Evolutionary conservation across 202 grass and related monocot species (phyloP), one percentile per base, ranked within the genome.

Genomic region (Carex arenaria): DNA sequence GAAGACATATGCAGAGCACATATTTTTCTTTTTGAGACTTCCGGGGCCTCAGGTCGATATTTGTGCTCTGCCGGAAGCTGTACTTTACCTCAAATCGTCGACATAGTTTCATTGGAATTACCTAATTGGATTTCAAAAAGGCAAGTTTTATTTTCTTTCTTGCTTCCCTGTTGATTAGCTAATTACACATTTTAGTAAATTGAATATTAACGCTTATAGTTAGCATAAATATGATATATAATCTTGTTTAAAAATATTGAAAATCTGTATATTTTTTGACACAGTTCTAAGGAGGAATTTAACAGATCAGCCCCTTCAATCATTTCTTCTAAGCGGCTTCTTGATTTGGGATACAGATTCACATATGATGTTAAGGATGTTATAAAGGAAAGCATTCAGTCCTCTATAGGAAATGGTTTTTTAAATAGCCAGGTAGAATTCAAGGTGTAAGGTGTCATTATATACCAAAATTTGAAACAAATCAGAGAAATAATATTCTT

Each of bases 1-100:
- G 88, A 97, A 85, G 94, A 97, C 80, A 85, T 86, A 3, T 94
- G 94, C 81, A 87, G 89, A 78, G 94, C 94, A 22, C 94, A 97
- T 62, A 87, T 94, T 10, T 91, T 93, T 68, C 87, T 94, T 0
- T 83, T 85, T 82, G 92, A 91, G 62, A 75, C 78, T 43, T 28
- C 72, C 9, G 30, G 3, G 7, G 85, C 94, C 1, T 47, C 91
- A 28, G 92, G 90, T 10, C 85, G 88, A 18, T 92, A 92, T 78
- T 60, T 94, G 3, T 97, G 88, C 84, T 87, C 73, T 7, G 79
- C n/a, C 0, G 90, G 84, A 19, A 86, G 90, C 73, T 85, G 79
- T 79, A 1, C 72, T 17, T 84, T 78, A 80, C 43, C 87, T 26
- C 49, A 85, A 18, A 54, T 94, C 38, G 79, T 84, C 13, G 32